Evolutionary conservation across 192 early-diverging fungal species (phyloP), one percentile per base, ranked within the genome.

Genomic region (Backusella macrospora): DNA sequence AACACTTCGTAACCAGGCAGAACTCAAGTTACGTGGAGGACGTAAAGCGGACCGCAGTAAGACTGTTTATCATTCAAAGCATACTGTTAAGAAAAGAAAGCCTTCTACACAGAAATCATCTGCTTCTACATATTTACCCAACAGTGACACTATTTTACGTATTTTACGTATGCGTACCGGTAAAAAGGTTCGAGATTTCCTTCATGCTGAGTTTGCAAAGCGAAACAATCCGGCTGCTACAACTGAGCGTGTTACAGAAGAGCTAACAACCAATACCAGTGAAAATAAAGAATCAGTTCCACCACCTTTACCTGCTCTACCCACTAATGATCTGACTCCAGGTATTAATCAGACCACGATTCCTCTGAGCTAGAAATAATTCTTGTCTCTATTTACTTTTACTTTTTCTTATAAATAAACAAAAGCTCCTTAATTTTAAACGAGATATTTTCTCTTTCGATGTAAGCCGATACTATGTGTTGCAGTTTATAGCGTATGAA

Each of bases 131-230:
- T 74, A 82, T 66, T 23, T 82, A 16, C 86, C 86, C 6, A 84
- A 76, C 55, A 79, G 78, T 14, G 86, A 87, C 48, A 80, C 84
- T 1, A 76, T 87, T 5, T 40, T 87, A 34, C 76, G 86, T 69
- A 85, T 87, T 15, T 55, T 87, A 46, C 70, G 86, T 59, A 83
- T 85, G 84, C 81, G 83, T 15, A 47, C 63, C 9, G 86, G 83
- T 4, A 80, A 83, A 29, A 44, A 72, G 21, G 86, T 84, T n/a
- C 76, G 81, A 2, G 77, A 77, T 16, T 87, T 85, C 48, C 70
- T 87, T 3, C 74, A 77, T 47, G 72, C 82, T 29, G 73, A 82
- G 47, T 78, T 78, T 68, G 76, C 73, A 21, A 78, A 73, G 46
- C 75, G 76, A 12, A 77, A 76, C 55, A 70, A 76, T 59, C 76